Evolutionary conservation across 495 filamentous ascomycete genomes (phyloP).

Genomic region (Penicillium ucsense): DNA sequence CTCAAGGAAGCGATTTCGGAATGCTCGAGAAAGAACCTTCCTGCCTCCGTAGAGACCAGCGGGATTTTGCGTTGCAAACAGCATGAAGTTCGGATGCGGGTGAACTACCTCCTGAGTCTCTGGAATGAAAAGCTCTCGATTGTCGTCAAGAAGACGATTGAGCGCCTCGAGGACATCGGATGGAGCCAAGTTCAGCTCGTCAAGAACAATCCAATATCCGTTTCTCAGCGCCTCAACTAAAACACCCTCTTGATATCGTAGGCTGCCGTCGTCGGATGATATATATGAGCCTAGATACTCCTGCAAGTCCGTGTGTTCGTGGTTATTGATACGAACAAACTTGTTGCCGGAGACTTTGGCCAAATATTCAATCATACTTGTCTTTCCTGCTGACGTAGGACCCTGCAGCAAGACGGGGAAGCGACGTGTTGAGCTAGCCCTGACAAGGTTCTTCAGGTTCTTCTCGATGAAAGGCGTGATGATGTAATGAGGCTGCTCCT

Average conservation of each 20-base stretch:
- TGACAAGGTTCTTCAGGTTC: slow-evolving; percentile 86
- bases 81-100: slow-evolving; percentile 90
- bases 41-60: slow-evolving; percentile 91
- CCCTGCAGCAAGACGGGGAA: slow-evolving; percentile 97
- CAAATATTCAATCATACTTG: slow-evolving; percentile 97
- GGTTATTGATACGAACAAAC: slow-evolving; percentile 98
- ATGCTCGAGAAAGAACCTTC: slow-evolving; percentile 86
- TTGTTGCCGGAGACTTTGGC: slow-evolving; percentile 92
- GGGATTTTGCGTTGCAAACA: slow-evolving; percentile 98
- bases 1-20: slow-evolving; percentile 94
- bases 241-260: slow-evolving; percentile 89
- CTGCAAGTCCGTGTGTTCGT: slow-evolving; percentile 96
- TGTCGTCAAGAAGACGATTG: slow-evolving; percentile 92
- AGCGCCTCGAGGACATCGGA: slow-evolving; percentile 94
- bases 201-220: slow-evolving; percentile 95
- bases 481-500: slow-evolving; percentile 83
- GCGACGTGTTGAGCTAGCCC: slow-evolving; percentile 80
- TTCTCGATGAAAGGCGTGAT: slow-evolving; percentile 90
- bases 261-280: slow-evolving; percentile 70
- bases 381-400: slow-evolving; percentile 94
- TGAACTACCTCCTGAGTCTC: slow-evolving; percentile 91
- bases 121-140: slow-evolving; percentile 92
- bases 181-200: slow-evolving; percentile 92
- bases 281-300: slow-evolving; percentile 95
- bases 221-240: slow-evolving; percentile 84